Conservation (phyloP, 139 green algal genomes). For the Nannochloris sp. region DNA sequence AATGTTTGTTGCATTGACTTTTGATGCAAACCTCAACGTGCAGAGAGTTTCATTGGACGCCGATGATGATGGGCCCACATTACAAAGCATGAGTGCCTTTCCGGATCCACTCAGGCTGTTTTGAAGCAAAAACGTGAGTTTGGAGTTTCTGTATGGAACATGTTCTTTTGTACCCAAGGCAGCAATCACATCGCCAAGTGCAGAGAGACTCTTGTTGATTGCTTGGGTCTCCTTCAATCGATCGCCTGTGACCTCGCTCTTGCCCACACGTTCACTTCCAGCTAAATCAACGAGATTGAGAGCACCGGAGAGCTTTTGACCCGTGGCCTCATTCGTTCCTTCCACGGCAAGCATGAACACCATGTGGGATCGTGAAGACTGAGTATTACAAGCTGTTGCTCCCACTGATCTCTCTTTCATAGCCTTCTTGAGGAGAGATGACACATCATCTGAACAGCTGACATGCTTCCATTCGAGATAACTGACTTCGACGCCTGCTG, state of each 20-base stretch:
- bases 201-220: slow-evolving; percentile 87
- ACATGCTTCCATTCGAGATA: slow-evolving; percentile 25
- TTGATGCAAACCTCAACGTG: slow-evolving; percentile 81
- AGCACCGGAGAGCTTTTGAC: slow-evolving; percentile 43
- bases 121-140: slow-evolving; percentile 91
- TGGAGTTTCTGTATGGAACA: slow-evolving; percentile 84
- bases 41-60: slow-evolving; percentile 67
- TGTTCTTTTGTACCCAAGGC: slow-evolving; percentile 64
- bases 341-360: slow-evolving; percentile 93
- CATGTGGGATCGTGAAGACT: slow-evolving; percentile 72
- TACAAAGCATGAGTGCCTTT: slow-evolving; percentile 93
- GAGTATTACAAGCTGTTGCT: slow-evolving; percentile 86
- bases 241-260: slow-evolving; percentile 55
- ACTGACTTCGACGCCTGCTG: slow-evolving; percentile 9
- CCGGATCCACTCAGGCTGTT: slow-evolving; percentile 30
- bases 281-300: slow-evolving; percentile 91
- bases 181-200: slow-evolving; percentile 82
- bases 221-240: slow-evolving; percentile 83
- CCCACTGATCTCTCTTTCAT: slow-evolving; percentile 22
- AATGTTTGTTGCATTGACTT: slow-evolving; percentile 74
- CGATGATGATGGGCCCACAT: slow-evolving; percentile 72
- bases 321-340: slow-evolving; percentile 54
- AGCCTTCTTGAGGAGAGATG: slow-evolving; percentile 17
- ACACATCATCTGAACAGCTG: slow-evolving; percentile 6
- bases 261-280: slow-evolving; percentile 71